Evolutionary conservation across 2,329 filamentous ascomycete species (phyloP), one percentile per base, ranked within the genome.

Genomic region (Colletotrichum musicola): DNA sequence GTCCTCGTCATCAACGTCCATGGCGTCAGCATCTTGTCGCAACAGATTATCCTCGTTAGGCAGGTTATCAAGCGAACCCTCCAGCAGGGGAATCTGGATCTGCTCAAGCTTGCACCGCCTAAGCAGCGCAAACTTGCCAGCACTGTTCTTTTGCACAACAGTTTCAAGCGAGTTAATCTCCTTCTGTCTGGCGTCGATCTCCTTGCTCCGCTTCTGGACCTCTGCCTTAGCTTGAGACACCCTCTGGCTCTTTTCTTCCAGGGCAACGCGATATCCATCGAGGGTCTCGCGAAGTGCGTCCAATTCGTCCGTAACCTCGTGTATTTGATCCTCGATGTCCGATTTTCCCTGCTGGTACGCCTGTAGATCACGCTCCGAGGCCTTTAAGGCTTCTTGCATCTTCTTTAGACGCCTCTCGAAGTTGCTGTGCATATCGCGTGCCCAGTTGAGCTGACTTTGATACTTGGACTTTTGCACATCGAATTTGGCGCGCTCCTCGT

Each of bases 81-180:
- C 83, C 2, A 86, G 83, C 22, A 99, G 85, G 2, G 96, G 96
- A 67, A 99, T 87, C 71, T 92, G 90, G 73, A 98, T 93, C 76
- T 98, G 95, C 77, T 98, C 95, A 54, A 99, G 89, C 77, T 97
- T 95, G 84, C 95, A 98, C 71, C 93, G 90, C 76, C 94, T 90
- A 60, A 99, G 87, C 54, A 97, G 83, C 51, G 90, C 90, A 77
- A 97, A 97, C 77, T 96, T 93, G 74, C 89, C 90, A 0, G 94
- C 91, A 67, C 92, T 93, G 75, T 94, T 94, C 75, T 92, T 93
- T 79, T 97, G 94, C 57, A 97, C 90, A 69, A 94, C 92, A 1
- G 92, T 91, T 79, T 98, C 95, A n/a, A 97, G 83, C 6, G 86
- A 88, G 66, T 89, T 90, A 66, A 99, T 92, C 50, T 90, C 90